Conservation (phyloP, 140 eudicot genomes). For the Stevia rebaudiana region DNA sequence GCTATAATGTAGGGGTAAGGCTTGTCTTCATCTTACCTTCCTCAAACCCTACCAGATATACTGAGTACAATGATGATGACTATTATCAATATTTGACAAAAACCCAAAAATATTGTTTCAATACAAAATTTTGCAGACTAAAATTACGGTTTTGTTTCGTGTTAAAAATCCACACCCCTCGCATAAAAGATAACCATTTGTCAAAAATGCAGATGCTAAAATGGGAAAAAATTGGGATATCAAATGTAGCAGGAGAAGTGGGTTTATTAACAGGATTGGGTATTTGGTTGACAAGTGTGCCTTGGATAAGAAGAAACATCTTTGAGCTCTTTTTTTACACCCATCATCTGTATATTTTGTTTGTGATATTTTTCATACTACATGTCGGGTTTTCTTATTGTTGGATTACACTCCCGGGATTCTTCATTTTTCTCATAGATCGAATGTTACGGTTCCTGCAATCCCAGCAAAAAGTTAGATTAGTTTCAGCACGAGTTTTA, state of each 20-base stretch:
- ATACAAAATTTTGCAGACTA: neutral
- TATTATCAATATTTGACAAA: too few species aligned
- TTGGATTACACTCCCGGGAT: constrained; percentile 47
- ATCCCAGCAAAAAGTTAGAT: constrained; percentile 45
- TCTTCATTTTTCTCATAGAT: constrained; percentile 55
- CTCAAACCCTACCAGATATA: too few species aligned
- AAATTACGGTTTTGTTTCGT: neutral
- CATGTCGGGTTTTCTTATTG: constrained; percentile 52
- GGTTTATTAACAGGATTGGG: constrained; percentile 43
- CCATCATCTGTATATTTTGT: constrained; percentile 47
- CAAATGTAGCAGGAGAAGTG: constrained; percentile 65
- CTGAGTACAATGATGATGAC: too few species aligned
- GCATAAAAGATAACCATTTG: constrained; percentile 7
- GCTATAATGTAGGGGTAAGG: too few species aligned
- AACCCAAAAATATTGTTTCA: too few species aligned
- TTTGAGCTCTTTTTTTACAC: constrained; percentile 68
- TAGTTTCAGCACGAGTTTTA: constrained; percentile 55
- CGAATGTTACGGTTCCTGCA: constrained; percentile 52
- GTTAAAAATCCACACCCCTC: too few species aligned
- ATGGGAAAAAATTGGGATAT: constrained; percentile 49
- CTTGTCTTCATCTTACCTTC: too few species aligned
- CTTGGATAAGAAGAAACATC: constrained; percentile 35
- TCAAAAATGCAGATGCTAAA: constrained; percentile 32
- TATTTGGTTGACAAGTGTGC: constrained; percentile 45
- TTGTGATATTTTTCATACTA: constrained; percentile 45